Evolutionary conservation across 225 moss, liverwort and hornwort species (phyloP).

Genomic region (Sphagnum tenellum): DNA sequence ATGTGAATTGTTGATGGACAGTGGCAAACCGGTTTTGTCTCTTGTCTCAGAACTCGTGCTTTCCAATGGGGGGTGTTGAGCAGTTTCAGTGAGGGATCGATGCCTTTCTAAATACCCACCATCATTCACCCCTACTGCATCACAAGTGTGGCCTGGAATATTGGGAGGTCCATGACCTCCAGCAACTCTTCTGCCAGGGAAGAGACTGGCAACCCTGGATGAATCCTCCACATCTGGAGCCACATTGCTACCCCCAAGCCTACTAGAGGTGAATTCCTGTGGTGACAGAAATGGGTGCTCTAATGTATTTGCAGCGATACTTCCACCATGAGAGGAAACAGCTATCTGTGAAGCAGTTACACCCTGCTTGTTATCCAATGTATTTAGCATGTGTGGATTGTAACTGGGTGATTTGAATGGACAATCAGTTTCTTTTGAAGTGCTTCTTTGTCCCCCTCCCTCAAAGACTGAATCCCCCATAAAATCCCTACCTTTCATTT

Average conservation of each 20-base stretch:
- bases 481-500: too few species aligned
- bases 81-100: neutral
- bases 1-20: neutral
- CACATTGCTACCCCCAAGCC: constrained; percentile 12
- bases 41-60: neutral
- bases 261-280: constrained; percentile 13
- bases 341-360: neutral
- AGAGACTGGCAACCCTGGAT: constrained; percentile 14
- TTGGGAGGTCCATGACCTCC: too few species aligned
- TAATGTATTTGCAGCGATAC: constrained; percentile 6
- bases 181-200: constrained; percentile 9
- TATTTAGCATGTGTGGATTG: constrained; percentile 40
- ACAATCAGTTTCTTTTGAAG: constrained; percentile 22
- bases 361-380: constrained; percentile 29
- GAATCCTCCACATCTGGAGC: constrained; percentile 29
- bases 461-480: neutral
- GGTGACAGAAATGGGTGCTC: constrained; percentile 17
- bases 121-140: constrained; percentile 3
- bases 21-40: constrained; percentile 1
- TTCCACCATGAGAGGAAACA: neutral
- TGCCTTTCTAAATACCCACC: constrained; percentile 5
- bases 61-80: constrained; percentile 5
- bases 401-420: constrained; percentile 31
- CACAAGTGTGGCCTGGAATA: too few species aligned
- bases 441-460: neutral